Percentiles rank a stretch among this genome's conserved stretches.
These are phyloP conservation scores for Coelastrella sp. DNA, from an alignment of 139 green algal species.

Conservation along the genomic window DNA sequence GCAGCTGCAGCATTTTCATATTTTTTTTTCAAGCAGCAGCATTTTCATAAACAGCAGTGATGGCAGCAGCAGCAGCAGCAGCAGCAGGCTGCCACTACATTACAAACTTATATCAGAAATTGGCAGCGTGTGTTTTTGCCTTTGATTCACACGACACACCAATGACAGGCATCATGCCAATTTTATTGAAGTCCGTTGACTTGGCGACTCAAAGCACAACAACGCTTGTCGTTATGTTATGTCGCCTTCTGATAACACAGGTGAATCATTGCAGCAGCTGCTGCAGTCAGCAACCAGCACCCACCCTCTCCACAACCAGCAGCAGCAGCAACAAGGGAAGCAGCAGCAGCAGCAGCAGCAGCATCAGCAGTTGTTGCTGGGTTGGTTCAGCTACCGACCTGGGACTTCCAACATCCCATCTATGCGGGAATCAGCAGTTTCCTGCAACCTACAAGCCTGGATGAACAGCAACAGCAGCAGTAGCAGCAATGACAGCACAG, in stretches of 20 bases:
- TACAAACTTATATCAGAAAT: not conserved
- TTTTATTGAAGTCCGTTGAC: no score
- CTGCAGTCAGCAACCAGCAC: not conserved
- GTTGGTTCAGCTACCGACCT: slow-evolving; percentile 54
- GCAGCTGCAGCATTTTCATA: not conserved
- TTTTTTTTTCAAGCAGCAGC: not conserved
- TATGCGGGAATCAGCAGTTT: slow-evolving; percentile 57
- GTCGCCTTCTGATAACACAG: not conserved
- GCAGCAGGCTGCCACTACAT: not conserved
- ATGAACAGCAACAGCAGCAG: slow-evolving; percentile 19
- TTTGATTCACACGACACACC: not conserved
- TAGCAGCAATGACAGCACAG: not conserved
- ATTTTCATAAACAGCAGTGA: not conserved
- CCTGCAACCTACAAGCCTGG: slow-evolving; percentile 35
- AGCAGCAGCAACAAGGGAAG: slow-evolving; percentile 17
- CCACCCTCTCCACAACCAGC: not conserved
- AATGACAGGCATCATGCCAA: not conserved
- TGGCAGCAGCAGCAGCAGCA: not conserved
- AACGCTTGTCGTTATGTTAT: not conserved
- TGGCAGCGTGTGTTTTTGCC: not conserved
- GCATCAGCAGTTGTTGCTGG: slow-evolving; percentile 22
- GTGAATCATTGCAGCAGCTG: not conserved
- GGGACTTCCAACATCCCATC: not conserved
- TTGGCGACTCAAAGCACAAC: not conserved
- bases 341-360: not conserved